Base-by-base conservation (phyloP, 139 green algal species). In the Tetraselmis striata region DNA sequence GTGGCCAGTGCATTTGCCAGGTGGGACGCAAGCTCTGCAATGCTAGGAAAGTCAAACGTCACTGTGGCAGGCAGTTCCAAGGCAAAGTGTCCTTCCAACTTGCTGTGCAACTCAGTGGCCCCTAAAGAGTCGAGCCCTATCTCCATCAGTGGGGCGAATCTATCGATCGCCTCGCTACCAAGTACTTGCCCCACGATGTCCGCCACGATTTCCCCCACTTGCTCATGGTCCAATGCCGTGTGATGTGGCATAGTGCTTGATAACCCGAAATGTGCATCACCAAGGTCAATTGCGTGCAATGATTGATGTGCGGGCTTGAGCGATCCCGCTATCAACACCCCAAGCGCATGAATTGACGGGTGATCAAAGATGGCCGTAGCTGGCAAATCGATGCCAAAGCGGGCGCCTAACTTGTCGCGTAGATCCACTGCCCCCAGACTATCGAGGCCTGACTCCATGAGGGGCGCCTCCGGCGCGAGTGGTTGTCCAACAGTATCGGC, bases 381-480 rank as follows among this genome's bases (percentile, higher is more conserved):
- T 1, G 78, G 59, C 26, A 92, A 83, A 2, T 85, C 84, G 1
- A 84, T 1, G 1, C 76, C 59, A 28, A 86, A 82, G 2, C 18
- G n/a, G 26, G 77, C 2, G n/a, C 79, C 84, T 31, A 97, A 88
- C 11, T 82, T 85, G 82, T 95, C 94, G 28, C 90, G 85, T 82
- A 97, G 89, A 90, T 97, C 93, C 58, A 95, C 92, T 1, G 91
- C 88, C 0, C 91, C 89, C 77, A 96, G 85, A 11, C 88, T 94
- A 87, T 97, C 94, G 29, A 97, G 78, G 1, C 93, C 94, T 23
- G 90, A 86, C 2, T 85, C 90, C 92, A 97, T 95, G 31, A 97
- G 88, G 0, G 94, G 94, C 30, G 93, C 87, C 26, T 93, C 86
- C 31, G 23, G 23, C 0, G 79, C 58, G 2, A 89, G 83, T n/a